phyloP scores from a whole-genome alignment of 2,329 filamentous ascomycete species.

The Diaporthe batatas region DNA sequence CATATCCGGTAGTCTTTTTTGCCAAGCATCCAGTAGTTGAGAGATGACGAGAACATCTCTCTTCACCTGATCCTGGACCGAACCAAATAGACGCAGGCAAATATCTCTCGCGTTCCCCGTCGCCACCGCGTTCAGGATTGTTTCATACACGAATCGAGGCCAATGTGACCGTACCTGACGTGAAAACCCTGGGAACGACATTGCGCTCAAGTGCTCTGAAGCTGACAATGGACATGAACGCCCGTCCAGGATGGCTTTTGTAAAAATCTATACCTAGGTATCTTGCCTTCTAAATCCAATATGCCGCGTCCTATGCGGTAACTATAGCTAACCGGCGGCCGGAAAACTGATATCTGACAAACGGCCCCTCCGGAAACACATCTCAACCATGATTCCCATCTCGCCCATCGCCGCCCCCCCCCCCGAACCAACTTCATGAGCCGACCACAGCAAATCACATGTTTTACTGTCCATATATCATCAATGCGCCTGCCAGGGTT shows the following conservation, averaged over 20 bases:
- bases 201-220: too few species aligned
- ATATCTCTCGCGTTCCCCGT: not conserved
- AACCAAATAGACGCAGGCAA: not conserved
- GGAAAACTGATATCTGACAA: not conserved
- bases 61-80: not conserved
- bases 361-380: not conserved
- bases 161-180: constrained; percentile 1
- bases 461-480: not conserved
- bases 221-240: not conserved
- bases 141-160: constrained; percentile 21
- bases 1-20: not conserved
- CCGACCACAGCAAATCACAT: constrained; percentile 20
- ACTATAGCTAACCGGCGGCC: not conserved
- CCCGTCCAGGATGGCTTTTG: not conserved
- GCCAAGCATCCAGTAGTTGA: too few species aligned
- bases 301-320: constrained; percentile 17
- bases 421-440: not conserved
- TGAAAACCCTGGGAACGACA: constrained; percentile 5
- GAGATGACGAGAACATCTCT: too few species aligned
- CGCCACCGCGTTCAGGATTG: not conserved
- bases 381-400: not conserved
- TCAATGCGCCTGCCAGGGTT: constrained; percentile 6
- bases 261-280: not conserved
- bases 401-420: too few species aligned
- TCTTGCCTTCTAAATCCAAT: constrained; percentile 1